A percentile compares a stretch with the other conserved stretches of the same genome.
Evolutionary conservation across 768 basidiomycete species (phyloP).

Genomic region (Lanmaoa rubissima): DNA sequence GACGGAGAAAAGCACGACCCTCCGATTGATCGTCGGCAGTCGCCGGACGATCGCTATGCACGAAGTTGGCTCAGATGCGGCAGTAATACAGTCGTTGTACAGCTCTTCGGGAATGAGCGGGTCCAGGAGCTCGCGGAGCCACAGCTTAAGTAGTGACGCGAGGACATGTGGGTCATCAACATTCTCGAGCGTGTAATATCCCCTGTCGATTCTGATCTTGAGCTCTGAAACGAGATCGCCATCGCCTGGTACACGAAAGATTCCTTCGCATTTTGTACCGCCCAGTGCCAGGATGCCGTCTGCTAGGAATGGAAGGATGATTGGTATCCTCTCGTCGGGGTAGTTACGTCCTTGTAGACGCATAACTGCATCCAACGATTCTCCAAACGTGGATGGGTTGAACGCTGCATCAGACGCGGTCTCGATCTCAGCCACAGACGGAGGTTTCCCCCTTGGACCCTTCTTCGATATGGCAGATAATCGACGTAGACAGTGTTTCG

Average conservation of each 20-base stretch:
- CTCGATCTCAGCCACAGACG: slow-evolving; percentile 83
- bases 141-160: slow-evolving; percentile 87
- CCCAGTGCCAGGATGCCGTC: slow-evolving; percentile 89
- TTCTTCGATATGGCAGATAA: slow-evolving; percentile 73
- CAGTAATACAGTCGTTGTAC: slow-evolving; percentile 86
- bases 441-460: slow-evolving; percentile 83
- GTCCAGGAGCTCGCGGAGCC: slow-evolving; percentile 88
- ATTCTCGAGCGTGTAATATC: slow-evolving; percentile 86
- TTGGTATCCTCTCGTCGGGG: slow-evolving; percentile 80
- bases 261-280: slow-evolving; percentile 82
- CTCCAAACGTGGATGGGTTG: slow-evolving; percentile 92
- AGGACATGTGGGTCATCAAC: slow-evolving; percentile 90
- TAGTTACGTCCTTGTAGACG: slow-evolving; percentile 84
- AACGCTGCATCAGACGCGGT: slow-evolving; percentile 95
- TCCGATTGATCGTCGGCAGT: slow-evolving; percentile 81
- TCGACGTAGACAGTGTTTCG: slow-evolving; percentile 85
- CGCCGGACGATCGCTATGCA: slow-evolving; percentile 73
- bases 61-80: slow-evolving; percentile 60
- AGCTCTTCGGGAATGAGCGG: slow-evolving; percentile 89
- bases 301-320: slow-evolving; percentile 90
- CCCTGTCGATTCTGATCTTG: slow-evolving; percentile 86
- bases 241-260: slow-evolving; percentile 92
- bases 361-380: slow-evolving; percentile 82
- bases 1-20: slow-evolving; percentile 84
- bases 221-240: slow-evolving; percentile 84